Conservation (phyloP, 2,329 filamentous ascomycete species). For the Aspergillus glaucus region DNA sequence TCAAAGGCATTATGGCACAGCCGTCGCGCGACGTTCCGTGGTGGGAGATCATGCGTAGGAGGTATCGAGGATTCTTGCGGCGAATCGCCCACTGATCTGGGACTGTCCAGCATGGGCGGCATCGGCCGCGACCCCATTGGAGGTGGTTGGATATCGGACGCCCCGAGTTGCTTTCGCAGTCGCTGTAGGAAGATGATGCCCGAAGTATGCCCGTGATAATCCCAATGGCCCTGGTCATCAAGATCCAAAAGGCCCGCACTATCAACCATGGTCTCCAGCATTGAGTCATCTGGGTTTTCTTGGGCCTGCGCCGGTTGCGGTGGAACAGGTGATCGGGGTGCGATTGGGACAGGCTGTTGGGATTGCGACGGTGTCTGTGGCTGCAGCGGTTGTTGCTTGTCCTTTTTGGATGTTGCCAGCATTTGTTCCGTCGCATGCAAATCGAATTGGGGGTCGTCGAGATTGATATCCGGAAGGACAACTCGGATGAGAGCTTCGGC, state of each 20-base stretch:
- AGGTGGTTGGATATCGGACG: slow-evolving; percentile 52
- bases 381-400: slow-evolving; percentile 15
- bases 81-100: slow-evolving; percentile 58
- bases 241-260: slow-evolving; percentile 85
- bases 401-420: slow-evolving; percentile 41
- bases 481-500: slow-evolving; percentile 73
- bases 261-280: slow-evolving; percentile 91
- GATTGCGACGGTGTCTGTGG: slow-evolving; percentile 9
- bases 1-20: slow-evolving; percentile 56
- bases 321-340: neutral
- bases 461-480: slow-evolving; percentile 74
- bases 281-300: slow-evolving; percentile 52
- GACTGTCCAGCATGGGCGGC: slow-evolving; percentile 62
- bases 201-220: slow-evolving; percentile 91
- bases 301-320: neutral
- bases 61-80: slow-evolving; percentile 52
- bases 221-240: slow-evolving; percentile 85
- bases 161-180: slow-evolving; percentile 81
- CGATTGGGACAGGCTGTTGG: slow-evolving; percentile 7
- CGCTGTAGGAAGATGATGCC: slow-evolving; percentile 81
- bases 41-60: slow-evolving; percentile 62
- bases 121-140: slow-evolving; percentile 44
- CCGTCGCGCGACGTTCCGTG: slow-evolving; percentile 50
- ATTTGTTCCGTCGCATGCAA: slow-evolving; percentile 64
- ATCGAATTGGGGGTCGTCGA: slow-evolving; percentile 80